phyloP scores from a whole-genome alignment of 306 rosid species.

The Vachellia pachyceras region DNA sequence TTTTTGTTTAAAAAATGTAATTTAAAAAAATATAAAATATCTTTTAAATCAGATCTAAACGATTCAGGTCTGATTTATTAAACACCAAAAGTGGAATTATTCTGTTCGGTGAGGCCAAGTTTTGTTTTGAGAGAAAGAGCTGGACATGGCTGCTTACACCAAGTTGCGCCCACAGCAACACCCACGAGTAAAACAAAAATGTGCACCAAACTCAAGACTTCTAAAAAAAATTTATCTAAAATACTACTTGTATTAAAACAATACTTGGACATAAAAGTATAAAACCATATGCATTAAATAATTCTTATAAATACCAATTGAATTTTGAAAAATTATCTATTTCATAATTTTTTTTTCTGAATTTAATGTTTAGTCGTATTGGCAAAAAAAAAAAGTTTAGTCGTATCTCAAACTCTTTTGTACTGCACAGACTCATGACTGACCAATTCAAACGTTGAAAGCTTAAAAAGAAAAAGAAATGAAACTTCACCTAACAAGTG shows the following conservation, averaged over 20 bases:
- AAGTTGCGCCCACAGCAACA: neutral
- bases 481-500: neutral
- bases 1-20: no score
- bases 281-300: no score
- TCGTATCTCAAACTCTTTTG: neutral
- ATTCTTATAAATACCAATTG: no score
- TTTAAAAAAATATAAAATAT: no score
- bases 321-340: no score
- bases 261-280: neutral
- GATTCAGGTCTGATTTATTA: no score
- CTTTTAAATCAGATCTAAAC: no score
- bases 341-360: no score
- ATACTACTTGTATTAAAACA: neutral
- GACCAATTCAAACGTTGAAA: neutral
- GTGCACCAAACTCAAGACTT: neutral
- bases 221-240: no score
- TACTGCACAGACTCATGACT: neutral
- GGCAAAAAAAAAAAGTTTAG: no score
- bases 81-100: no score
- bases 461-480: no score
- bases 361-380: neutral
- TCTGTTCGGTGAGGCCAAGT: neutral
- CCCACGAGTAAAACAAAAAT: neutral
- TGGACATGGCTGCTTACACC: neutral
- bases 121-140: neutral